A percentile compares a stretch with the other conserved stretches of the same genome.
phyloP scores from a whole-genome alignment of 352 stramenopile species.

The Phytophthora sansomeana region DNA sequence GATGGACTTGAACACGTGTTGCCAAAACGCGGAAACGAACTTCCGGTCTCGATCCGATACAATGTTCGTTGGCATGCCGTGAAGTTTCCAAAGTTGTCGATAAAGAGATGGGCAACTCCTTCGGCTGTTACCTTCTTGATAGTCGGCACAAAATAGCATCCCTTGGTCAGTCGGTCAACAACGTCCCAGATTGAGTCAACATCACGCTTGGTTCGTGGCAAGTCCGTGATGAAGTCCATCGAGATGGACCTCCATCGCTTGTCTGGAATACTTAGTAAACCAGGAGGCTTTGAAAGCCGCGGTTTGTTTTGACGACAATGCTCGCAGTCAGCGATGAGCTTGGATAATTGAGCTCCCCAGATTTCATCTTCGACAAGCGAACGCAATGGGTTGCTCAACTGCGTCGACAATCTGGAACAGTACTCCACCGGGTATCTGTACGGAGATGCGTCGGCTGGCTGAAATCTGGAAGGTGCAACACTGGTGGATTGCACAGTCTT shows the following conservation, averaged over 20 bases:
- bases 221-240: conserved; percentile 22
- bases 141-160: conserved; percentile 2
- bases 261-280: conserved; percentile 16
- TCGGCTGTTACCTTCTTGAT: conserved; percentile 20
- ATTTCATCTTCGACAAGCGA: background rate
- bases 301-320: conserved; percentile 7
- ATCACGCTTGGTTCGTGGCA: conserved; percentile 2
- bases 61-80: conserved; percentile 16
- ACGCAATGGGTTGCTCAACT: conserved; percentile 4
- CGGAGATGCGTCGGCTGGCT: conserved; percentile 1
- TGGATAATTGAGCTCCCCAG: background rate
- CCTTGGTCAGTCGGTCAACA: conserved; percentile 23
- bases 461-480: conserved; percentile 1
- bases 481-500: conserved; percentile 2
- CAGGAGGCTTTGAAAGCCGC: background rate
- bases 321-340: conserved; percentile 13
- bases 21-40: conserved; percentile 21
- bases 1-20: conserved; percentile 13
- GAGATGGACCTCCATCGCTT: conserved; percentile 12
- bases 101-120: conserved; percentile 10
- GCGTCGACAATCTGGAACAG: background rate
- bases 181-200: conserved; percentile 18
- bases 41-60: conserved; percentile 24
- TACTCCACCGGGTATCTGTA: background rate
- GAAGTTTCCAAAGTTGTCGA: conserved; percentile 17